Base-by-base conservation (phyloP, 768 basidiomycete genomes). In the Phanerochaete sordida region DNA sequence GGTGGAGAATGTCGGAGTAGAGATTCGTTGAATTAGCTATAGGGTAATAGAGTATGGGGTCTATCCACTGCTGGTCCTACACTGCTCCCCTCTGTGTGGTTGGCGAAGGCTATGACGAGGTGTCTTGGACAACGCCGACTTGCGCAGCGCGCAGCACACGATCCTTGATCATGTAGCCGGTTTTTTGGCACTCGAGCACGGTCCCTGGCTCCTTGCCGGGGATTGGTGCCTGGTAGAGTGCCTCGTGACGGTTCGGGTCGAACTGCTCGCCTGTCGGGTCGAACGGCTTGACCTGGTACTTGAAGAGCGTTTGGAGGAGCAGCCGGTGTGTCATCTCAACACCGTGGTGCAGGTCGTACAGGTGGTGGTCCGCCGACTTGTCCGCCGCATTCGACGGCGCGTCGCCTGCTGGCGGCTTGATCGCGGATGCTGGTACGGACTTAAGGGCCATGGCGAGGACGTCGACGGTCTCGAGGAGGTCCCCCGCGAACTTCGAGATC, bases 221-320 rank as follows among this genome's bases (percentile, higher is more conserved):
- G 64, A 95, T 81, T 23, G 95, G 94, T 26, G 85, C 91, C 76
- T 95, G 93, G 76, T 93, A 98, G 27, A 97, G 80, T 12, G 97
- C 97, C 75, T 99, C 97, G 68, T 98, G 96, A 31, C 78, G 76
- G 74, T 98, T 98, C 16, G 97, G 96, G 74, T 99, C 95, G 68
- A 99, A 99, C 64, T 79, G 80, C 74, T 96, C 93, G 45, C 96
- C 96, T 0, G 84, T 88, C 15, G 95, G 93, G 71, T 97, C 93
- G 68, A 94, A 97, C 1, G 90, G 85, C 60, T 88, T 92, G 72
- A 98, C 86, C 61, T 95, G 89, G 75, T 95, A 93, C 75, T 93
- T 88, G 78, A 87, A 91, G 33, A 99, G 81, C 1, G 92, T 95
- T 70, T 93, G 90, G 9, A 95, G 81, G 43, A 98, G 83, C 61